These are phyloP conservation scores for Fusarium sp. DNA, from an alignment of 2,329 filamentous ascomycete species.

Conservation along the genomic window DNA sequence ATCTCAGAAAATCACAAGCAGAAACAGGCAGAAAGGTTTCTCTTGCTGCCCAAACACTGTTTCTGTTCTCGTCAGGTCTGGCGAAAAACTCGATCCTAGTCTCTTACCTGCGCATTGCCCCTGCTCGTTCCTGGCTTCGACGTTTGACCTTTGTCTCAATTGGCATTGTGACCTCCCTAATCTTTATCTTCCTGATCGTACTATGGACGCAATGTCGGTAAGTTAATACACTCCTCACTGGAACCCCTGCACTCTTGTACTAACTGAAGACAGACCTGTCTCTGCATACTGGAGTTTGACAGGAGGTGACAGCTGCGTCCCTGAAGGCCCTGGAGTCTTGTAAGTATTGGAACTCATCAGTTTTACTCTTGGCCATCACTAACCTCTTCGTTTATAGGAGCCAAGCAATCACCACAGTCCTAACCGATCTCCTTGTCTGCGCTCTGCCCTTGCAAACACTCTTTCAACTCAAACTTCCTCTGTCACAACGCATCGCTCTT, in stretches of 20 bases:
- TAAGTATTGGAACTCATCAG: constrained; percentile 15
- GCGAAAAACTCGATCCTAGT: constrained; percentile 55
- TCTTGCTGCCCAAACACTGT: constrained; percentile 54
- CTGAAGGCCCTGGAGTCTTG: constrained; percentile 46
- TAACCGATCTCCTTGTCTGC: constrained; percentile 52
- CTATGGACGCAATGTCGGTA: constrained; percentile 54
- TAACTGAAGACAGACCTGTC: constrained; percentile 27
- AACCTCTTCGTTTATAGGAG: constrained; percentile 25
- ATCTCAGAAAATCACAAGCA: constrained; percentile 46
- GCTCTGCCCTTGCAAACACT: constrained; percentile 53
- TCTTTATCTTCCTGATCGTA: constrained; percentile 49
- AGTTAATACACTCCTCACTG: constrained; percentile 7
- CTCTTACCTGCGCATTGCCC: constrained; percentile 55
- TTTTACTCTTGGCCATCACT: background rate
- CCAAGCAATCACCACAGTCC: constrained; percentile 49
- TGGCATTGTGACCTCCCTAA: constrained; percentile 44
- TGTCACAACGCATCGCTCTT: constrained; percentile 50
- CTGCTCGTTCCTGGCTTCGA: constrained; percentile 48
- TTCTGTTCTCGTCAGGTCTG: constrained; percentile 52
- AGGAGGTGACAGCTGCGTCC: constrained; percentile 44
- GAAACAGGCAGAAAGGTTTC: constrained; percentile 52
- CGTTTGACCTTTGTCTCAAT: constrained; percentile 47
- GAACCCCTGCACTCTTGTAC: background rate
- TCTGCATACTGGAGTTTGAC: constrained; percentile 41
- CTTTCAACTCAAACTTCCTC: constrained; percentile 47